Base-by-base conservation (phyloP, 202 grass and related monocot genomes). In the Elaeis oleifera region DNA sequence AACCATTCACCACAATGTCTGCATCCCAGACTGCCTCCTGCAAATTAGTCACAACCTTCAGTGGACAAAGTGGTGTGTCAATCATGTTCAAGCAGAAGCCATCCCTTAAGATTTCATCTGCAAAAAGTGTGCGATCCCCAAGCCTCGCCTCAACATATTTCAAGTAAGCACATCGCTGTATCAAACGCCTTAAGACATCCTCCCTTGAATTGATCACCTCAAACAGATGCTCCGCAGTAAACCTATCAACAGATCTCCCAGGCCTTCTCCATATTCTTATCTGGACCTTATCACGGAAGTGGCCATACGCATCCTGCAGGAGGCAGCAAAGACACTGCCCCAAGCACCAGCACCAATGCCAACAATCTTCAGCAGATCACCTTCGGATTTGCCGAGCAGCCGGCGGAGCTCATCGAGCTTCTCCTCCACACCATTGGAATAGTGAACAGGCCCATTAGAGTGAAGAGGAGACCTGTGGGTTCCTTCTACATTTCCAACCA, bases 21-120 rank as follows among this genome's bases (percentile, higher is more conserved):
- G 94, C 94, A 56, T 99, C 85, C 94, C 88, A 99, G 24, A 99
- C 85, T 14, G 94, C 94, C 82, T 99, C 94, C 84, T 99, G 94
- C 65, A 94, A 62, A 64, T 94, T 99, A 22, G 94, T 99, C 71
- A 99, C 94, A 53, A 99, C 94, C 85, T 99, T 99, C 71, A 99
- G 71, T 31, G 88, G 88, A 64, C 88, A 99, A 52, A 99, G 78
- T 16, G 94, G 94, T 16, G 94, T 99, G 74, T 99, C 88, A 51
- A 94, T 74, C 88, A 99, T 94, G 79, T 99, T 94, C 70, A 99
- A 77, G 72, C 94, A 89, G 78, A 99, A 92, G 0, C 94, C 94
- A 60, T 99, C 88, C 72, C 75, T 68, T 71, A 99, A 61, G 21
- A 99, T 99, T 80, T 99, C 94, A 59, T 99, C 94, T n/a, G 94